Evolutionary conservation across 1,284 basidiomycete genomes (phyloP).

Genomic region (Ustilago xerochloae): DNA sequence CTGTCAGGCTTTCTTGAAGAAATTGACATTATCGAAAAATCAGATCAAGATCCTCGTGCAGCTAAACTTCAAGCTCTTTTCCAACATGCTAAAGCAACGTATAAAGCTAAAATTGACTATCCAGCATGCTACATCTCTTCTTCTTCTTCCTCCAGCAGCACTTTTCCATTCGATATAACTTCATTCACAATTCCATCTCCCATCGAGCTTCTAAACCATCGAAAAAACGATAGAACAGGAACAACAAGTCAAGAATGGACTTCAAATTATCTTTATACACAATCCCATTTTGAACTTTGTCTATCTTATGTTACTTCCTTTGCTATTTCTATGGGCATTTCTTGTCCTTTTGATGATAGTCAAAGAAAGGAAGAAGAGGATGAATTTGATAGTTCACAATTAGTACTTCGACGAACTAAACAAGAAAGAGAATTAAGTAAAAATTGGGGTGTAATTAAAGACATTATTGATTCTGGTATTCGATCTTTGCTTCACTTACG

Average conservation of each 20-base stretch:
- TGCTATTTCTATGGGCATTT: slow-evolving; percentile 25
- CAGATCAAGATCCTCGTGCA: slow-evolving; percentile 25
- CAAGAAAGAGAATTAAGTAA: slow-evolving; percentile 41
- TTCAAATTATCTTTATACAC: slow-evolving; percentile 29
- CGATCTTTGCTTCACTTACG: slow-evolving; percentile 20
- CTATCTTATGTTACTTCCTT: slow-evolving; percentile 38
- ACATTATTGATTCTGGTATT: slow-evolving; percentile 33
- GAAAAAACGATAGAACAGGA: slow-evolving; percentile 16
- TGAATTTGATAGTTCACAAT: slow-evolving; percentile 25
- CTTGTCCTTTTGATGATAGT: neutral
- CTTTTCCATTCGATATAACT: neutral
- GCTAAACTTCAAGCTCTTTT: slow-evolving; percentile 44
- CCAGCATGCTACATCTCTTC: slow-evolving; percentile 27
- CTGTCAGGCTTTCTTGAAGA: slow-evolving; percentile 37
- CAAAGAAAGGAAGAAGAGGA: neutral
- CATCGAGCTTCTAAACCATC: neutral
- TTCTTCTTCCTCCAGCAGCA: neutral
- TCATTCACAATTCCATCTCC: slow-evolving; percentile 14
- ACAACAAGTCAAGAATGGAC: slow-evolving; percentile 47
- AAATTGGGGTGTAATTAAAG: slow-evolving; percentile 47
- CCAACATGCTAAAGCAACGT: slow-evolving; percentile 28
- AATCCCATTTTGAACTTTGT: slow-evolving; percentile 31
- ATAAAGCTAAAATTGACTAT: slow-evolving; percentile 40
- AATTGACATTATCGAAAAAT: slow-evolving; percentile 33
- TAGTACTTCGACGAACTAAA: slow-evolving; percentile 16